A percentile compares a stretch with the other conserved stretches of the same genome.
Conservation (phyloP, 441 rosid genomes). For the Hura crepitans region DNA sequence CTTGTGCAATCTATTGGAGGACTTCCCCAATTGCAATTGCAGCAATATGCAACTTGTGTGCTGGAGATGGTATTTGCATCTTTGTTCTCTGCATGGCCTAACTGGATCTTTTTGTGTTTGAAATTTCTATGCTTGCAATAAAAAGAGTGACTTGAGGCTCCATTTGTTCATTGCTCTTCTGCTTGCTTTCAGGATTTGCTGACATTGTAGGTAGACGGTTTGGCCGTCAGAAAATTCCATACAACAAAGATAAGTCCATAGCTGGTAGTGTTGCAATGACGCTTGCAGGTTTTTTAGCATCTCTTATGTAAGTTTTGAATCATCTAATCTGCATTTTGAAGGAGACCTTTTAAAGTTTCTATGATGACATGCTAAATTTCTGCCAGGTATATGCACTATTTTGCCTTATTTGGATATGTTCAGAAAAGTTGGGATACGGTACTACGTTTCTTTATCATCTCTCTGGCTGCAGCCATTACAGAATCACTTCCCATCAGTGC, state of each 20-base stretch:
- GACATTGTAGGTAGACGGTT: conserved; percentile 68
- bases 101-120: background rate
- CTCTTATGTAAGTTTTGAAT: conserved; percentile 39
- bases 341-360: background rate
- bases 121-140: background rate
- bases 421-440: conserved; percentile 45
- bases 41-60: conserved; percentile 73
- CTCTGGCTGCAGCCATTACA: conserved; percentile 60
- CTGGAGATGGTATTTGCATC: conserved; percentile 74
- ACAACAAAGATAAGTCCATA: conserved; percentile 63
- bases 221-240: conserved; percentile 59
- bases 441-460: conserved; percentile 55
- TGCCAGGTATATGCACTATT: conserved; percentile 63
- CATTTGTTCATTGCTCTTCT: background rate
- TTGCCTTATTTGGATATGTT: conserved; percentile 63
- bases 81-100: background rate
- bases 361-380: conserved; percentile 16
- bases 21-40: conserved; percentile 69
- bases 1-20: conserved; percentile 65
- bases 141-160: background rate
- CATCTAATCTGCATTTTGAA: background rate
- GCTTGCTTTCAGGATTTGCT: conserved; percentile 55
- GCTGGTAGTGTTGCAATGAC: conserved; percentile 79
- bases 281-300: conserved; percentile 59
- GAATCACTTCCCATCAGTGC: conserved; percentile 87